Evolutionary conservation across 1,284 basidiomycete species (phyloP).

Genomic region (Trichosporon sp.): DNA sequence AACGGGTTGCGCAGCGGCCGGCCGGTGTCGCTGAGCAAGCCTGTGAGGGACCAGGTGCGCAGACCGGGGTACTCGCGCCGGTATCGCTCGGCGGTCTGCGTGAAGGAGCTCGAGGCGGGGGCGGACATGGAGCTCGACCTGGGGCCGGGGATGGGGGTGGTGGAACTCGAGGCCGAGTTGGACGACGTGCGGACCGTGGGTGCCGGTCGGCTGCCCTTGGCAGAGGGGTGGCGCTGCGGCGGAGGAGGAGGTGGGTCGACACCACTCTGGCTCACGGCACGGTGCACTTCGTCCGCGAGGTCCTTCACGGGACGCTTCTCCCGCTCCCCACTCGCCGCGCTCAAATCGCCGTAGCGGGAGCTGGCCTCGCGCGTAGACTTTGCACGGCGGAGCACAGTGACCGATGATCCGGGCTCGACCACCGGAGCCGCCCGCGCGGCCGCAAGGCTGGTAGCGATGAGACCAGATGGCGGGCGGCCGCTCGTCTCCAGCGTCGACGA

Average conservation of each 20-base stretch:
- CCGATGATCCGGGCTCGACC: conserved; percentile 17
- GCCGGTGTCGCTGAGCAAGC: conserved; percentile 22
- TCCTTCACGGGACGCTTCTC: conserved; percentile 18
- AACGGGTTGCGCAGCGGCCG: conserved; percentile 31
- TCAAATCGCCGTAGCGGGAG: background rate
- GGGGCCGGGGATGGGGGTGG: background rate
- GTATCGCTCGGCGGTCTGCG: conserved; percentile 20
- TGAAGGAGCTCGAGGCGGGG: conserved; percentile 15
- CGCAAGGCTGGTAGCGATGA: conserved; percentile 34
- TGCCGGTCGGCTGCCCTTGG: background rate
- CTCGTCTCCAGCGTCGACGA: conserved; percentile 32
- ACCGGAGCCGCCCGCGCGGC: conserved; percentile 27
- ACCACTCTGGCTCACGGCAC: conserved; percentile 29
- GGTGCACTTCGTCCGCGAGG: conserved; percentile 28
- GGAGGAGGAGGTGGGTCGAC: conserved; percentile 29
- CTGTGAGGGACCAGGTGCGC: conserved; percentile 26
- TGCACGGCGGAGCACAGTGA: conserved; percentile 31
- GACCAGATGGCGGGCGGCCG: conserved; percentile 21
- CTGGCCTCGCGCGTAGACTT: conserved; percentile 15
- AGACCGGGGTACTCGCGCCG: conserved; percentile 25
- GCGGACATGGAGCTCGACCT: background rate
- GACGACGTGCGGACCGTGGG: background rate
- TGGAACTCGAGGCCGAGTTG: background rate
- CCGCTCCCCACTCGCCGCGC: background rate
- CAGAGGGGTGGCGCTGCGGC: conserved; percentile 22